These are phyloP conservation scores for Alliaria petiolata DNA, from an alignment of 345 rosid genomes.

Conservation along the genomic window DNA sequence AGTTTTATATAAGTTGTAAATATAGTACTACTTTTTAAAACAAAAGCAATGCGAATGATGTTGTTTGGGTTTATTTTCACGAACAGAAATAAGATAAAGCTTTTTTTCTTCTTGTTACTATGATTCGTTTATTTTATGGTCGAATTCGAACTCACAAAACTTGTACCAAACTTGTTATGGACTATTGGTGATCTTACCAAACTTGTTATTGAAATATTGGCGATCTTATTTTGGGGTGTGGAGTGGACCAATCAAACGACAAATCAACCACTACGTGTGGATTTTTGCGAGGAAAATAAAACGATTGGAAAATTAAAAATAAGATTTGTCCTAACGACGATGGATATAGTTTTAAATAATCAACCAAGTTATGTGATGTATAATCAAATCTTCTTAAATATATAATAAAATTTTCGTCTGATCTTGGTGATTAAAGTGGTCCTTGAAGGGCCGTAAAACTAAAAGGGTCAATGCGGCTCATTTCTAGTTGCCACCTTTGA, in stretches of 20 bases:
- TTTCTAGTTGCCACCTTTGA: conserved; percentile 14
- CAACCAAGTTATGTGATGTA: not conserved
- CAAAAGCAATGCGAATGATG: not conserved
- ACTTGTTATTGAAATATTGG: not conserved
- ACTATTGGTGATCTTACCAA: not conserved
- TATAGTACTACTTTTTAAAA: no score
- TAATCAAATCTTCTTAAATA: not conserved
- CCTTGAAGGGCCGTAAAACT: not conserved
- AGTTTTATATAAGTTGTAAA: not conserved
- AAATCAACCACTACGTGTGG: conserved; percentile 11
- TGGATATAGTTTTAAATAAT: conserved; percentile 4
- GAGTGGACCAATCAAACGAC: conserved; percentile 8
- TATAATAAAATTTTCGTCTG: no score
- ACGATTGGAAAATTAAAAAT: not conserved
- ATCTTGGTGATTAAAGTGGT: conserved; percentile 4
- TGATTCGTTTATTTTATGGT: not conserved
- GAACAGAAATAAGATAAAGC: not conserved
- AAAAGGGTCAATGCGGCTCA: conserved; percentile 11
- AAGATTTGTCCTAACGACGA: conserved; percentile 25
- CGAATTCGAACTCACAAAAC: not conserved
- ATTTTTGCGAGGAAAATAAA: not conserved
- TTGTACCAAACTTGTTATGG: not conserved
- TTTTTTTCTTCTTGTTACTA: not conserved
- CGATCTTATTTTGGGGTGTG: not conserved
- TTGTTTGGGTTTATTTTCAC: not conserved